Conservation (phyloP, 2,329 filamentous ascomycete species). For the Truncatella angustata region DNA sequence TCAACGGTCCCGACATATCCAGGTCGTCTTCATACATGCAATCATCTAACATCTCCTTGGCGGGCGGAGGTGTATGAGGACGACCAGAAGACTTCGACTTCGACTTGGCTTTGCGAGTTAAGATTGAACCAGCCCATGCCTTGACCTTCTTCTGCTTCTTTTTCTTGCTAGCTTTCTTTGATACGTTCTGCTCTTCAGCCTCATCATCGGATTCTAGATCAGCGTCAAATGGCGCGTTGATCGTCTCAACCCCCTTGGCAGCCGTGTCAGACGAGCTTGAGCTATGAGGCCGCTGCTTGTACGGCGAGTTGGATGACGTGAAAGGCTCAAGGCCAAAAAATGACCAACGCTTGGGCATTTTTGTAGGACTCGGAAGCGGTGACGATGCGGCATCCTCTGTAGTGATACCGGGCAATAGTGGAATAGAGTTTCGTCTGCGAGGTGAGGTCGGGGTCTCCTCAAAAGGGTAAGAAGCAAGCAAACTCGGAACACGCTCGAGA, state of each 20-base stretch:
- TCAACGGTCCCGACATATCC: conserved; percentile 24
- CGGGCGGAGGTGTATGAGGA: conserved; percentile 47
- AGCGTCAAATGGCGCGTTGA: neutral
- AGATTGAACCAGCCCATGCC: conserved; percentile 66
- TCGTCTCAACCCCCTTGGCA: conserved; percentile 21
- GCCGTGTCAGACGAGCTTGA: conserved; percentile 42
- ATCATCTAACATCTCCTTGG: conserved; percentile 27
- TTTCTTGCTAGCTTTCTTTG: conserved; percentile 36
- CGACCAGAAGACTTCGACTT: conserved; percentile 38
- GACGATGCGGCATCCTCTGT: conserved; percentile 29
- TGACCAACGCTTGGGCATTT: conserved; percentile 57
- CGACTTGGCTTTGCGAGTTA: conserved; percentile 60
- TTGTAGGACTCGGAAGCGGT: conserved; percentile 46
- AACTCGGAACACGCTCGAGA: conserved; percentile 50
- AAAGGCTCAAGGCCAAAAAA: conserved; percentile 62
- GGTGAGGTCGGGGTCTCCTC: conserved; percentile 34
- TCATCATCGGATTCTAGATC: conserved; percentile 27
- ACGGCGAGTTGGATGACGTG: conserved; percentile 42
- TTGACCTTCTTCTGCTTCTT: conserved; percentile 74
- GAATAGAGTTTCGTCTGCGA: conserved; percentile 59
- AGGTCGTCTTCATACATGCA: conserved; percentile 24
- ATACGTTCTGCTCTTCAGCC: conserved; percentile 16
- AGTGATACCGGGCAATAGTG: conserved; percentile 46
- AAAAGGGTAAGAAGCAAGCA: conserved; percentile 24
- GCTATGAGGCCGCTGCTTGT: conserved; percentile 45